Conservation (phyloP, 139 green algal species). For the Tetradesmus lagerheimii region DNA sequence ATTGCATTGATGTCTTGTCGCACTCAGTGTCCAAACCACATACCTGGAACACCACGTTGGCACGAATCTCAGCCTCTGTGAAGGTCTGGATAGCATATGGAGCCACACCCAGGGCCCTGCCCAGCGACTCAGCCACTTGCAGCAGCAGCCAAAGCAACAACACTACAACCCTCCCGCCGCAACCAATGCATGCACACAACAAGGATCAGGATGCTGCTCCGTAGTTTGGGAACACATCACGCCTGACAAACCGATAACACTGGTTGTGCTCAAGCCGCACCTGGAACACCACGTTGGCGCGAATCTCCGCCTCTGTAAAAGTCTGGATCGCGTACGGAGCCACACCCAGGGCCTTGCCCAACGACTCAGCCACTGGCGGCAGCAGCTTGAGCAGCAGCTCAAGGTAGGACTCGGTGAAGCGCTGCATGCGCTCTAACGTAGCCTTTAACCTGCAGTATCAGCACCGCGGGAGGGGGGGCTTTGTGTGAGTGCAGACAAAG, state of each 20-base stretch:
- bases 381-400: constrained; percentile 77
- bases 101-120: constrained; percentile 80
- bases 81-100: constrained; percentile 76
- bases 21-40: constrained; percentile 49
- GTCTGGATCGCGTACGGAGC: constrained; percentile 63
- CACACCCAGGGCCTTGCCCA: constrained; percentile 87
- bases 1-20: too few species aligned
- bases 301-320: constrained; percentile 93
- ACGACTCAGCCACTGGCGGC: constrained; percentile 47
- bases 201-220: too few species aligned
- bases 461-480: too few species aligned
- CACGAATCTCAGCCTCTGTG: constrained; percentile 91
- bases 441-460: constrained; percentile 62
- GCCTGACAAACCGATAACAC: too few species aligned
- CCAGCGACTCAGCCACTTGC: constrained; percentile 66
- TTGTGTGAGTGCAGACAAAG: too few species aligned
- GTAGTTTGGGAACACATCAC: too few species aligned
- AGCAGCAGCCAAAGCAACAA: constrained; percentile 74
- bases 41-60: constrained; percentile 94
- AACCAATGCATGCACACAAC: too few species aligned
- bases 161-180: too few species aligned
- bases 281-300: constrained; percentile 94
- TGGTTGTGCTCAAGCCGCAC: constrained; percentile 50
- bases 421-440: constrained; percentile 84
- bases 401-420: constrained; percentile 84